These are phyloP conservation scores for Hippophae rhamnoides DNA, from an alignment of 306 rosid species.

Conservation along the genomic window DNA sequence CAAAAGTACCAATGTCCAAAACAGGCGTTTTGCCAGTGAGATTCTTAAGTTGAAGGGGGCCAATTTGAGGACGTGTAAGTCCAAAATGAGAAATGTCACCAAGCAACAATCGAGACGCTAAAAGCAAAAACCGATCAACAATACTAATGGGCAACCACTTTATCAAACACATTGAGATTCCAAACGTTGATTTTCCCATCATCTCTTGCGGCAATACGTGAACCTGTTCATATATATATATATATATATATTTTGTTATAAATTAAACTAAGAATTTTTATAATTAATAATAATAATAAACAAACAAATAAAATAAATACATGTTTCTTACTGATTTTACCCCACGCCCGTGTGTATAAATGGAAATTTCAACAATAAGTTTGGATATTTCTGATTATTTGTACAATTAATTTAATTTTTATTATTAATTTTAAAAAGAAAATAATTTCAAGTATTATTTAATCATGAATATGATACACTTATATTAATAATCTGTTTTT, in stretches of 20 bases:
- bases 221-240: slow-evolving; percentile 37
- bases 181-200: slow-evolving; percentile 91
- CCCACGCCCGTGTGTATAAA: too few relatives aligned
- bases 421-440: too few relatives aligned
- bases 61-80: slow-evolving; percentile 63
- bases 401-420: too few relatives aligned
- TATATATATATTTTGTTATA: not conserved
- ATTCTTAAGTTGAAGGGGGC: slow-evolving; percentile 78
- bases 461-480: too few relatives aligned
- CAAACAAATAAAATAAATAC: too few relatives aligned
- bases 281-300: too few relatives aligned
- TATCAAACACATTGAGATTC: slow-evolving; percentile 78
- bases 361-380: too few relatives aligned
- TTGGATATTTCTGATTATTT: too few relatives aligned
- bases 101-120: slow-evolving; percentile 59
- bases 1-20: slow-evolving; percentile 80
- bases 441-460: too few relatives aligned
- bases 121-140: slow-evolving; percentile 77
- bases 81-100: slow-evolving; percentile 83
- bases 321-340: too few relatives aligned
- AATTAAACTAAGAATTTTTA: not conserved
- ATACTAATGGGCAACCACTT: slow-evolving; percentile 70
- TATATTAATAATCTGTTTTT: too few relatives aligned
- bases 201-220: slow-evolving; percentile 89
- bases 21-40: slow-evolving; percentile 84